Evolutionary conservation across 192 early-diverging fungal genomes (phyloP).

Genomic region (Entomortierella parvispora): DNA sequence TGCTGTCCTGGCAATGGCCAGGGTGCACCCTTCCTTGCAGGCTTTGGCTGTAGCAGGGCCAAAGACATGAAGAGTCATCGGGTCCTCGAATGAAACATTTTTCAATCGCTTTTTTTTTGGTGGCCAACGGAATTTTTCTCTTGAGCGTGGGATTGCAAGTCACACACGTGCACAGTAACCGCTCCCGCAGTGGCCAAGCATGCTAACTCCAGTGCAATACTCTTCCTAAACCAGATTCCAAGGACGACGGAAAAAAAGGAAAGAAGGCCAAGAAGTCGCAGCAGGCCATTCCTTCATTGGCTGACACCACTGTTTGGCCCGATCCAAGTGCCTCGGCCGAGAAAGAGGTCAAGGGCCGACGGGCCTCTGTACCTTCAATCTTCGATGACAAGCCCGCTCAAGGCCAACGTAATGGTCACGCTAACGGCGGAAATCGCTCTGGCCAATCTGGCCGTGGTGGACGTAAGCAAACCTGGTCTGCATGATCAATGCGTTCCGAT

Average conservation of each 20-base stretch:
- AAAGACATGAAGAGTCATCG: no score
- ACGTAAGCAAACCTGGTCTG: constrained; percentile 15
- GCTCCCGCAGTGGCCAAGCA: no score
- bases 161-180: no score
- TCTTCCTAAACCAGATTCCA: constrained; percentile 12
- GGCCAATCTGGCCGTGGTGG: constrained; percentile 19
- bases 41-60: no score
- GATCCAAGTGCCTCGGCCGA: constrained; percentile 42
- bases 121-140: no score
- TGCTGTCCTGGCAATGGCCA: no score
- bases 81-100: no score
- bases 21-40: neutral
- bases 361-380: constrained; percentile 36
- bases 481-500: neutral
- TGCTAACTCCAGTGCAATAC: no score
- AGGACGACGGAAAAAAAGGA: constrained; percentile 12
- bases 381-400: constrained; percentile 39
- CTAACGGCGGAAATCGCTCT: neutral
- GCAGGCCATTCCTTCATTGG: constrained; percentile 24
- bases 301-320: constrained; percentile 43
- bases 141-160: no score
- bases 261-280: constrained; percentile 31
- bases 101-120: no score
- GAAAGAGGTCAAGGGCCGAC: constrained; percentile 40
- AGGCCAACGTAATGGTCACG: constrained; percentile 11